These are phyloP conservation scores for Coccomyxa sp. DNA, from an alignment of 139 green algal genomes.

Conservation along the genomic window DNA sequence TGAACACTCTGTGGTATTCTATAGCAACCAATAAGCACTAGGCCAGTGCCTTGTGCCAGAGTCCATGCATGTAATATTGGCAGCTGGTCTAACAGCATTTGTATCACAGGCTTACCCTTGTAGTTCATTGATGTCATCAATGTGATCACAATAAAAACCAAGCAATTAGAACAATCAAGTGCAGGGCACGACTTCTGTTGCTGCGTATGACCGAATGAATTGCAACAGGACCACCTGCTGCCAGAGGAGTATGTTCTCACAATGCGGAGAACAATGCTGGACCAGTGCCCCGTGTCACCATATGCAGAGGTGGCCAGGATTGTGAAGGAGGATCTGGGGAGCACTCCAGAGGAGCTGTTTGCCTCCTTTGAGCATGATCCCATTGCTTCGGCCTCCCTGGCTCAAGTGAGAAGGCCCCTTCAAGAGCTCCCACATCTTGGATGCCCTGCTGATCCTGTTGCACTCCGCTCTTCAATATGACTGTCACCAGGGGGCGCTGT, in stretches of 20 bases:
- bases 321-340: constrained; percentile 51
- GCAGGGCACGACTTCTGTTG: no score
- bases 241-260: constrained; percentile 81
- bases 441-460: not conserved
- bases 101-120: no score
- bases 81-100: no score
- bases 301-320: constrained; percentile 39
- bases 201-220: no score
- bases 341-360: constrained; percentile 57
- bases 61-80: no score
- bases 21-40: no score
- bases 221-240: constrained; percentile 81
- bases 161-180: no score
- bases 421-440: not conserved
- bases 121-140: no score
- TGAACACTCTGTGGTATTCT: no score
- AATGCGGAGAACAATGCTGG: constrained; percentile 77
- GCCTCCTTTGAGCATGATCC: constrained; percentile 49
- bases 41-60: no score
- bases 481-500: not conserved
- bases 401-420: constrained; percentile 47
- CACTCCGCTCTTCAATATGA: not conserved
- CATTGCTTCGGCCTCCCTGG: constrained; percentile 77
- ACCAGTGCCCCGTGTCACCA: constrained; percentile 71
- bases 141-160: no score